Evolutionary conservation across 2,329 filamentous ascomycete species (phyloP).

Genomic region (Fusarium subglutinans): DNA sequence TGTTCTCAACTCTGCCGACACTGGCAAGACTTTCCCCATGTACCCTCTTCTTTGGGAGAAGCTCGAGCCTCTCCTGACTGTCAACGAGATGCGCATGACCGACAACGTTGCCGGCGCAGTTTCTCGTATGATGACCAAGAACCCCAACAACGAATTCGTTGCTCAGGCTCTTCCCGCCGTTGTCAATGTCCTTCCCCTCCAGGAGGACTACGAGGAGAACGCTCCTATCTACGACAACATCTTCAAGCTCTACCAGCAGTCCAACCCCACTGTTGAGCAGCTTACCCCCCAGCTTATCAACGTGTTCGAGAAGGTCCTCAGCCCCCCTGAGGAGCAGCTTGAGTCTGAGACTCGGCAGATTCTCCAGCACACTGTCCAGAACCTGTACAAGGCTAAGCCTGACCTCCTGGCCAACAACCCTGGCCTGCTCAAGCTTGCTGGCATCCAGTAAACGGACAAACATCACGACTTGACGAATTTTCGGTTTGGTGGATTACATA

Average conservation of each 20-base stretch:
- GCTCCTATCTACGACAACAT: conserved; percentile 92
- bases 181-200: conserved; percentile 81
- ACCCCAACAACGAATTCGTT: conserved; percentile 84
- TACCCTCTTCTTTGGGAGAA: conserved; percentile 83
- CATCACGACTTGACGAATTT: conserved; percentile 33
- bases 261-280: conserved; percentile 74
- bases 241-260: conserved; percentile 79
- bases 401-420: conserved; percentile 47
- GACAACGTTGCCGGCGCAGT: conserved; percentile 96
- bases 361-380: conserved; percentile 70
- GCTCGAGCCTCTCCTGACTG: conserved; percentile 84
- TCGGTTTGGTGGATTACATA: conserved; percentile 14
- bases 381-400: conserved; percentile 52
- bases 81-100: conserved; percentile 80
- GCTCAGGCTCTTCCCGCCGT: conserved; percentile 83
- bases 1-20: conserved; percentile 80
- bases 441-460: conserved; percentile 34
- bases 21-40: conserved; percentile 74
- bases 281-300: conserved; percentile 75
- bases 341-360: conserved; percentile 74
- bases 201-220: conserved; percentile 97
- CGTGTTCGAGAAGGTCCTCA: conserved; percentile 77
- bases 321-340: conserved; percentile 78
- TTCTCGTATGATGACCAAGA: conserved; percentile 88
- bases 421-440: conserved; percentile 46